These are phyloP conservation scores for Podaxis sp. DNA, from an alignment of 768 basidiomycete genomes.

Conservation along the genomic window DNA sequence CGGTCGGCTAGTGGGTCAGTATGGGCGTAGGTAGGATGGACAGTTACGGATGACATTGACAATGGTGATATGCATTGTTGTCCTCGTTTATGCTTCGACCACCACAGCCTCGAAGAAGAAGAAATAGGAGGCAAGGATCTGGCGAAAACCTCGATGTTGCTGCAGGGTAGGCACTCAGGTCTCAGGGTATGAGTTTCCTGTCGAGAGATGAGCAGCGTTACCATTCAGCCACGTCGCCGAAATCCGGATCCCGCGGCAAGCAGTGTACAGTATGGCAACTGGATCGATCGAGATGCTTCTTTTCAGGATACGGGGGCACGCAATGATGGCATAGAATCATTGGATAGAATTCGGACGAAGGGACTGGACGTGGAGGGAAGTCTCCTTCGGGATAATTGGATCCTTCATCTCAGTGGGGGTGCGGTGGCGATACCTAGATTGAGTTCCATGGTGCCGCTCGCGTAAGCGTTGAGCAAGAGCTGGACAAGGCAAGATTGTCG, in stretches of 20 bases:
- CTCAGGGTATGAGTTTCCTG: not conserved
- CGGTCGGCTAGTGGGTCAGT: not conserved
- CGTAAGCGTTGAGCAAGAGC: not conserved
- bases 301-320: not conserved
- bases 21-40: not conserved
- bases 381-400: slow-evolving; percentile 9
- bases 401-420: not conserved
- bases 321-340: not conserved
- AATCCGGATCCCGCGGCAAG: slow-evolving; percentile 4
- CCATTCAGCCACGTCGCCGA: not conserved
- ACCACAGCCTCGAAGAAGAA: not conserved
- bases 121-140: not conserved
- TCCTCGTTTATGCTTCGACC: not conserved
- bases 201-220: not conserved
- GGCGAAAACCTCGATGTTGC: not conserved
- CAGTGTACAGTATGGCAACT: not conserved
- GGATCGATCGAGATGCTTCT: slow-evolving; percentile 7
- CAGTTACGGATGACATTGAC: not conserved
- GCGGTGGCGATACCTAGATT: not conserved
- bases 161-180: not conserved
- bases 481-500: not conserved
- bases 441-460: not conserved
- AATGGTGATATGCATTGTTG: not conserved
- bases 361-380: not conserved
- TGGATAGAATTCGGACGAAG: not conserved